Percentiles rank a stretch among this genome's conserved stretches.
Conservation (phyloP, 345 rosid genomes). For the Nephelium lappaceum region DNA sequence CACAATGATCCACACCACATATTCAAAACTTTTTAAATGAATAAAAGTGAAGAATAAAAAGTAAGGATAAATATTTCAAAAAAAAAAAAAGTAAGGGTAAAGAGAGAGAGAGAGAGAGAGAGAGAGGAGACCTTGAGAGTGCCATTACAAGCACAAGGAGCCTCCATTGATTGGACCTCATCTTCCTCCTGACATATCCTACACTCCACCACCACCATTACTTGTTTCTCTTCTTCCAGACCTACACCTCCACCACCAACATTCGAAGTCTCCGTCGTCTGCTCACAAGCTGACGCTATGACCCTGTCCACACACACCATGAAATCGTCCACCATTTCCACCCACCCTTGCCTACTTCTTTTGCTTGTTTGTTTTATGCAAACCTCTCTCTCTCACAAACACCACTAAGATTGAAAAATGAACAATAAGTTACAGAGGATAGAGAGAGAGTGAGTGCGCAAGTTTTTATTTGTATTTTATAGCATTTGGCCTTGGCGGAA, state of each 20-base stretch:
- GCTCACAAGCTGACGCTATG: conserved; percentile 42
- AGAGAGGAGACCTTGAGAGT: conserved; percentile 73
- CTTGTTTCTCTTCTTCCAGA: conserved; percentile 14
- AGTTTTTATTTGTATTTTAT: conserved; percentile 8
- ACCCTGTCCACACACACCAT: conserved; percentile 47
- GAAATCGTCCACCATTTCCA: conserved; percentile 48
- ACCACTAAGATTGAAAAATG: not conserved
- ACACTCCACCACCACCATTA: conserved; percentile 50
- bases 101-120: not conserved
- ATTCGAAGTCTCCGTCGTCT: not conserved
- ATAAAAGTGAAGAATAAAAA: not conserved
- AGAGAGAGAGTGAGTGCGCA: not conserved
- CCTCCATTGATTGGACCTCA: conserved; percentile 46
- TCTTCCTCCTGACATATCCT: conserved; percentile 77
- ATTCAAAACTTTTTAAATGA: not conserved
- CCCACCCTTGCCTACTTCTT: not conserved
- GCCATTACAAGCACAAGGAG: conserved; percentile 73
- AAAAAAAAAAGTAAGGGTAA: no score
- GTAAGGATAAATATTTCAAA: no score
- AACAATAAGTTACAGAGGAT: not conserved
- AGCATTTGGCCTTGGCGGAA: conserved; percentile 27
- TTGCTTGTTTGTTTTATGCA: no score
- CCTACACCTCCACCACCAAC: not conserved
- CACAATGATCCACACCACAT: not conserved
- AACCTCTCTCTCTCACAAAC: not conserved